Base-by-base conservation (phyloP, 2,329 filamentous ascomycete genomes). In the Shiraia sp. region DNA sequence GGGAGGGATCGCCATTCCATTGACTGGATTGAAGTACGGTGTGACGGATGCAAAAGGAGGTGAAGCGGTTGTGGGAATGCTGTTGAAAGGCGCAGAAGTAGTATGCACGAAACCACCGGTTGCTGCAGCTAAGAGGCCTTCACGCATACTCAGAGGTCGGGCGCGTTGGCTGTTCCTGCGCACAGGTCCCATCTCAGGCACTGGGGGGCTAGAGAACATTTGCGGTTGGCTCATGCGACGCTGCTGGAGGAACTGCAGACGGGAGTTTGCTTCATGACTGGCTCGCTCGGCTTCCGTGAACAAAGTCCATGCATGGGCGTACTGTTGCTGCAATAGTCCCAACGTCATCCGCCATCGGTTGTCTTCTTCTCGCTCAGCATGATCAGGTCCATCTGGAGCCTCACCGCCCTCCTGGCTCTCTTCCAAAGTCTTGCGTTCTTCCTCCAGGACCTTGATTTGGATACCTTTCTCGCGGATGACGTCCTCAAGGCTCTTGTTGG, bases 391-490 rank as follows among this genome's bases (percentile, higher is more conserved):
- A 17, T 71, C 63, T 22, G 68, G 61, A 29, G 68, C 71, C 19
- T 68, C 58, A 5, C 66, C 61, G 15, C 68, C 70, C 27, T 74
- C 70, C 44, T 77, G 74, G 6, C 64, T 69, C 28, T 66, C 60
- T 41, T 69, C 67, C 7, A 69, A 49, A 27, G 78, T 80, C 65
- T 86, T 86, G 35, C 83, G 74, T 51, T 86, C 80, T 44, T 85
- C 82, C 63, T 93, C 88, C 17, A 90, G 76, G 36, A 84, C 79
- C 63, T 89, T 88, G 51, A 92, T 81, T 51, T 86, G 81, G 16
- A 75, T 74, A n/a, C 82, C 80, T 56, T 86, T 87, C 45, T 87
- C 79, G 52, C 83, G 85, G 19, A 93, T 78, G 48, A 88, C 85
- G 7, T 87, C 79, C 64, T 93, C 88, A 36, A 92, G 73, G 24